phyloP scores from a whole-genome alignment of 345 rosid genomes.

The Camelina neglecta region DNA sequence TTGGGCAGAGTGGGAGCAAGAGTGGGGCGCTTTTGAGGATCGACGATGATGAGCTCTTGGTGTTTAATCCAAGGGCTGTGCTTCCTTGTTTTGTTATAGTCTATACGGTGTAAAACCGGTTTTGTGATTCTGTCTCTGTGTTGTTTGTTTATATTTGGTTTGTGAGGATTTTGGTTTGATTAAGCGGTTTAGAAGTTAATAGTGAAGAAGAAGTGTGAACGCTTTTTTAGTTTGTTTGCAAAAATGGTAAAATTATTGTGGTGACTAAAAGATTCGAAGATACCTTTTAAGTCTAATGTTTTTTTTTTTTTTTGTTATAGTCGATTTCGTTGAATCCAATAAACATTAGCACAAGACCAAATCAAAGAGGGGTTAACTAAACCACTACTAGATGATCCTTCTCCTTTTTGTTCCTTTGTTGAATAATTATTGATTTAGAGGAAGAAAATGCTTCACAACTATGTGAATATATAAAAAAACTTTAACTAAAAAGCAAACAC shows the following conservation, averaged over 20 bases:
- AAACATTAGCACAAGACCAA: too few species aligned
- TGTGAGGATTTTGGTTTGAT: neutral
- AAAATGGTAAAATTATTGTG: constrained; percentile 15
- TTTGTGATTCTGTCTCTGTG: constrained; percentile 37
- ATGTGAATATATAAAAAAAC: too few species aligned
- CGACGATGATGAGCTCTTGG: constrained; percentile 84
- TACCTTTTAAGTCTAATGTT: neutral
- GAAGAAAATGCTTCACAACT: too few species aligned
- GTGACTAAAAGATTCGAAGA: neutral
- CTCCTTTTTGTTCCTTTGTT: too few species aligned
- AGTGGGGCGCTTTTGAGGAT: constrained; percentile 52
- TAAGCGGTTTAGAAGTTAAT: constrained; percentile 28
- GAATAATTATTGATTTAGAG: too few species aligned
- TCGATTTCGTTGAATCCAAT: neutral
- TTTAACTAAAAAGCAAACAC: too few species aligned
- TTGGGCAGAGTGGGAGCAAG: constrained; percentile 53
- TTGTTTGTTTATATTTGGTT: constrained; percentile 26
- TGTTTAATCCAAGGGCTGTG: constrained; percentile 97
- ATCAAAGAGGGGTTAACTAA: too few species aligned
- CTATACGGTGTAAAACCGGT: constrained; percentile 51
- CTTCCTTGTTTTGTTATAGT: constrained; percentile 97
- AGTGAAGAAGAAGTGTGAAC: constrained; percentile 27
- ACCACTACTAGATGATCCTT: too few species aligned
- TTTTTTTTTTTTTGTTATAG: neutral
- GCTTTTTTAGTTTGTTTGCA: neutral